These are phyloP conservation scores for Erysimum cheiranthoides DNA, from an alignment of 345 rosid genomes.

Conservation along the genomic window DNA sequence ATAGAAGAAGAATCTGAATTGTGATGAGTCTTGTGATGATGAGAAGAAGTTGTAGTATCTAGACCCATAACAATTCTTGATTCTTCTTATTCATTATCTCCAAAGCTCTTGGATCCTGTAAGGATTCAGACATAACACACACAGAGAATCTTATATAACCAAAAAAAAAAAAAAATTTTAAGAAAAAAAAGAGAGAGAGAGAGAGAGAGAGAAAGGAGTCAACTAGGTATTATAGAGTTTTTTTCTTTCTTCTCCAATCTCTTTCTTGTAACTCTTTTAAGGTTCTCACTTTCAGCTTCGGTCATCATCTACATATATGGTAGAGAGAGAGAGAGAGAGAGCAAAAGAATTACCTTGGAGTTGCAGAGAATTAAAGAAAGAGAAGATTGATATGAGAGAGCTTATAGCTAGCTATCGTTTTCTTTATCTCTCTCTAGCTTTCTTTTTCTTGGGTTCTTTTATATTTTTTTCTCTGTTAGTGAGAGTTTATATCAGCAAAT, in stretches of 20 bases:
- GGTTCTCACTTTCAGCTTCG: slow-evolving; percentile 44
- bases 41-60: slow-evolving; percentile 26
- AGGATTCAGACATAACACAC: slow-evolving; percentile 32
- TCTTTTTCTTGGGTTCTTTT: slow-evolving; percentile 45
- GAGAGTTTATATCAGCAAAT: slow-evolving; percentile 44
- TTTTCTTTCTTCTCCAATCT: slow-evolving; percentile 34
- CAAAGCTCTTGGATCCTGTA: slow-evolving; percentile 46
- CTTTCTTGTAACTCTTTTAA: slow-evolving; percentile 38
- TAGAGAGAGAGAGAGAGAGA: slow-evolving; percentile 30
- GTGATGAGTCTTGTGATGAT: background rate
- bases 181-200: slow-evolving; percentile 29
- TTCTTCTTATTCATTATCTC: slow-evolving; percentile 38
- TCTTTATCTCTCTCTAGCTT: slow-evolving; percentile 52
- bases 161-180: slow-evolving; percentile 7
- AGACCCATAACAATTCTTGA: slow-evolving; percentile 42
- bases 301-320: slow-evolving; percentile 45
- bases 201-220: slow-evolving; percentile 38
- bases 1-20: slow-evolving; percentile 36
- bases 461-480: slow-evolving; percentile 39
- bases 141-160: slow-evolving; percentile 32
- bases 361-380: slow-evolving; percentile 66
- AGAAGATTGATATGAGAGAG: slow-evolving; percentile 29
- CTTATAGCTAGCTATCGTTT: slow-evolving; percentile 66
- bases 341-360: slow-evolving; percentile 48
- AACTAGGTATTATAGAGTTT: slow-evolving; percentile 42